Evolutionary conservation across 768 basidiomycete genomes (phyloP).

Genomic region (Boletus subcaerulescens): DNA sequence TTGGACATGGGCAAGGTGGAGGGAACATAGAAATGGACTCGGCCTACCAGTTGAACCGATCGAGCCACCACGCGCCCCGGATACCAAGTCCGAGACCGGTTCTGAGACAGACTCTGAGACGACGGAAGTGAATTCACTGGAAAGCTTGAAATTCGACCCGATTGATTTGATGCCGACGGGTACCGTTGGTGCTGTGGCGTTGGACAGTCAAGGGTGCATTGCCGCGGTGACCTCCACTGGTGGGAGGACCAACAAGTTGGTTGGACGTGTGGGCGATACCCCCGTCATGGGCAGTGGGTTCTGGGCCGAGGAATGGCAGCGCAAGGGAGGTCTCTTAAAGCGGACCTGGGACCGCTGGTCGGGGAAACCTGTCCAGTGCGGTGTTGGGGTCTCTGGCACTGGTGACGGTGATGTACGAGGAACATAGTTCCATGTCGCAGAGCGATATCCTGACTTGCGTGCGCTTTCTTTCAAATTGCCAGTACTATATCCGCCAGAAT

Average conservation of each 20-base stretch:
- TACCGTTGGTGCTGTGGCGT: slow-evolving; percentile 82
- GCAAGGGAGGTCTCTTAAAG: slow-evolving; percentile 30
- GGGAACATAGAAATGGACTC: slow-evolving; percentile 68
- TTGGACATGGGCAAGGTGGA: slow-evolving; percentile 73
- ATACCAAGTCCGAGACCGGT: slow-evolving; percentile 12
- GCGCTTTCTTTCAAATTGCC: not conserved
- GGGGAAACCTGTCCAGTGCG: slow-evolving; percentile 35
- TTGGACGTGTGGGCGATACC: slow-evolving; percentile 81
- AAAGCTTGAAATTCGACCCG: slow-evolving; percentile 17
- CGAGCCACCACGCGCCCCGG: slow-evolving; percentile 30
- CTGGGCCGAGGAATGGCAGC: slow-evolving; percentile 80
- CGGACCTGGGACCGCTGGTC: slow-evolving; percentile 40
- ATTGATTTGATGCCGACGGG: slow-evolving; percentile 68
- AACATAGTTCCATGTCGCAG: not conserved
- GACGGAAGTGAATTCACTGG: slow-evolving; percentile 16
- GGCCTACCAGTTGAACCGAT: slow-evolving; percentile 69
- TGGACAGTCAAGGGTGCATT: slow-evolving; percentile 73
- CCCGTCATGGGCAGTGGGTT: slow-evolving; percentile 75
- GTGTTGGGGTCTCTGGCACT: slow-evolving; percentile 78
- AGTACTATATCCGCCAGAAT: slow-evolving; percentile 78
- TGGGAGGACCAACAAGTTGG: slow-evolving; percentile 79
- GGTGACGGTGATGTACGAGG: slow-evolving; percentile 76
- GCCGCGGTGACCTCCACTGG: slow-evolving; percentile 76
- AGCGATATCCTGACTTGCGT: not conserved
- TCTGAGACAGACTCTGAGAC: slow-evolving; percentile 1